Percentiles rank a stretch among this genome's conserved stretches.
Conservation (phyloP, 371 early-diverging fungal genomes). For the Zychaea mexicana region DNA sequence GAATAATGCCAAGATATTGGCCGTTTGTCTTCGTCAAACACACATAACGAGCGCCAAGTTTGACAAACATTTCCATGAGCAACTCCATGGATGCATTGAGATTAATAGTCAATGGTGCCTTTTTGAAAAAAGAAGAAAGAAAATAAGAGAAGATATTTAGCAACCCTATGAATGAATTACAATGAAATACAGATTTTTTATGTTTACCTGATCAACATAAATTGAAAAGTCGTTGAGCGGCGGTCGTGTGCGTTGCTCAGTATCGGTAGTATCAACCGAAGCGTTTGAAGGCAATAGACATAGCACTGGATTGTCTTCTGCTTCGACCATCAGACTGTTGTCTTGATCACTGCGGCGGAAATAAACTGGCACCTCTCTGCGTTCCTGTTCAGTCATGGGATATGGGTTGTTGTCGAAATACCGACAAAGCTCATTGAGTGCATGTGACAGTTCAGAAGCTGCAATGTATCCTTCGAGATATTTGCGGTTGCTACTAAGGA, state of each 20-base stretch:
- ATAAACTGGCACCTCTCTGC: constrained; percentile 31
- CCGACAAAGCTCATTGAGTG: constrained; percentile 51
- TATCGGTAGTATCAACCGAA: background rate
- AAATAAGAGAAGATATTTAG: background rate
- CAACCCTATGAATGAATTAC: background rate
- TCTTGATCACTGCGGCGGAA: constrained; percentile 18
- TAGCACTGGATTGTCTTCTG: background rate
- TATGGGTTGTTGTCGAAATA: constrained; percentile 23
- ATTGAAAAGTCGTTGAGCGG: constrained; percentile 65
- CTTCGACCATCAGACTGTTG: background rate
- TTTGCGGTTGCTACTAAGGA: constrained; percentile 63
- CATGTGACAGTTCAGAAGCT: constrained; percentile 81
- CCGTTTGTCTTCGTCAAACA: constrained; percentile 62
- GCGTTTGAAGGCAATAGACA: background rate
- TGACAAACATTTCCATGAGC: constrained; percentile 86
- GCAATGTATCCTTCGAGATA: constrained; percentile 86
- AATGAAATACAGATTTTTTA: background rate
- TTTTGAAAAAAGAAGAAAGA: background rate
- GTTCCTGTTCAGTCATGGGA: constrained; percentile 37
- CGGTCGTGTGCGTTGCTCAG: background rate
- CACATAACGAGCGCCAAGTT: constrained; percentile 74
- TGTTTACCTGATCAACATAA: constrained; percentile 70
- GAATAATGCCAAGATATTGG: constrained; percentile 70
- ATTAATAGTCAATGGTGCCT: constrained; percentile 81
- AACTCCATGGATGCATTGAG: constrained; percentile 81